These are phyloP conservation scores for Aspergillus pseudonomiae DNA, from an alignment of 2,329 filamentous ascomycete species.

Conservation along the genomic window DNA sequence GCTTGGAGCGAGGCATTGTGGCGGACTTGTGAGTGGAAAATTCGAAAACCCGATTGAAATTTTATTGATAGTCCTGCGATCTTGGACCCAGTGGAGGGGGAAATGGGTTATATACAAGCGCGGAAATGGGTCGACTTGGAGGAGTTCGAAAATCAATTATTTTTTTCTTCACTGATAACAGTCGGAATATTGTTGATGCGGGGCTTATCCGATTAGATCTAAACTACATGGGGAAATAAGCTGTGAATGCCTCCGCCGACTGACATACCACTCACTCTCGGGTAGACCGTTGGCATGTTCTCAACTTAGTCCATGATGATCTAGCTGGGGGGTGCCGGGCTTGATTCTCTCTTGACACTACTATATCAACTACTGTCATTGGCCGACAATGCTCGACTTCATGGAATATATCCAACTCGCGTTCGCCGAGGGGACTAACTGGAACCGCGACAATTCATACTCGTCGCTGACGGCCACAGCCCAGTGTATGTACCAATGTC, in stretches of 20 bases:
- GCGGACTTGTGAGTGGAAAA: neutral
- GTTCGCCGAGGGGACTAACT: conserved; percentile 83
- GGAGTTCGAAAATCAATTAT: conserved; percentile 31
- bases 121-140: conserved; percentile 25
- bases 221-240: conserved; percentile 37
- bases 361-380: neutral
- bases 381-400: conserved; percentile 79
- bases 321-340: neutral
- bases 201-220: conserved; percentile 39
- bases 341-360: neutral
- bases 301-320: neutral
- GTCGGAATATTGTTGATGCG: conserved; percentile 41
- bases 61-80: neutral
- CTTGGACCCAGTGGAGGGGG: neutral
- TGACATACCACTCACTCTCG: conserved; percentile 3
- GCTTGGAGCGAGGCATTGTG: conserved; percentile 94
- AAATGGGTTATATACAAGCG: conserved; percentile 17
- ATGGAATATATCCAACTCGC: conserved; percentile 95
- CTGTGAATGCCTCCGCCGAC: conserved; percentile 21
- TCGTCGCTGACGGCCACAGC: conserved; percentile 81
- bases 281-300: neutral
- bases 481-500: conserved; percentile 59
- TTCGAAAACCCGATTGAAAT: neutral
- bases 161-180: conserved; percentile 44
- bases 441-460: conserved; percentile 92